Evolutionary conservation across 1,139 yeast species (phyloP).

Genomic region (Taphrina sp.): DNA sequence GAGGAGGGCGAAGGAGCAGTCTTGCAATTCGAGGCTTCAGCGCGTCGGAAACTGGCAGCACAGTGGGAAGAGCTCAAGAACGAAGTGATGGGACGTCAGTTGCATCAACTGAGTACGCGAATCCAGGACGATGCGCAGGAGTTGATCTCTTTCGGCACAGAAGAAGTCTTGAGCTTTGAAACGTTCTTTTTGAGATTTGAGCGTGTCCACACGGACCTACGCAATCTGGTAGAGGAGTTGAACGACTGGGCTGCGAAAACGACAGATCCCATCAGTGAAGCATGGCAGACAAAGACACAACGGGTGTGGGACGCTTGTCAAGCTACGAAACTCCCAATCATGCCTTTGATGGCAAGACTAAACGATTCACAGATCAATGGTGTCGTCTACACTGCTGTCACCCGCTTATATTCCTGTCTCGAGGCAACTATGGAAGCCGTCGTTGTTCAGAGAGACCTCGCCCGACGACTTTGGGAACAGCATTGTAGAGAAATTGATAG

Average conservation of each 20-base stretch:
- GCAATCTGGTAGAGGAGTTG: neutral
- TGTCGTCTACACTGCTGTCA: neutral
- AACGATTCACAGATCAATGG: neutral
- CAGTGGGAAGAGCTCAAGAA: neutral
- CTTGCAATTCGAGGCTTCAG: neutral
- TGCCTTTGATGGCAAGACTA: neutral
- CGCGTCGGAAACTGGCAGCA: neutral
- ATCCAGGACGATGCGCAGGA: conserved; percentile 2
- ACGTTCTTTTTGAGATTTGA: conserved; percentile 4
- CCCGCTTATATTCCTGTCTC: too few species aligned
- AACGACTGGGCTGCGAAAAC: neutral
- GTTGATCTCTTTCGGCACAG: neutral
- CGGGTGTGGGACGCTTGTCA: neutral
- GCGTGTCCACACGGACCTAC: neutral
- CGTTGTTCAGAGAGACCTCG: neutral
- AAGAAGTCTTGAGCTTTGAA: conserved; percentile 4
- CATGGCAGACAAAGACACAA: neutral
- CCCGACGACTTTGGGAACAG: neutral
- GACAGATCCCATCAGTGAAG: neutral
- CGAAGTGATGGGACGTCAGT: neutral
- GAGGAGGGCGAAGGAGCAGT: neutral
- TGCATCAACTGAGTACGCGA: neutral
- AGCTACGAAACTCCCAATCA: neutral
- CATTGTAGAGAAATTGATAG: neutral
- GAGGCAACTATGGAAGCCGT: too few species aligned